phyloP scores from a whole-genome alignment of 1,284 basidiomycete species.

The Apiotrichum siamense region DNA sequence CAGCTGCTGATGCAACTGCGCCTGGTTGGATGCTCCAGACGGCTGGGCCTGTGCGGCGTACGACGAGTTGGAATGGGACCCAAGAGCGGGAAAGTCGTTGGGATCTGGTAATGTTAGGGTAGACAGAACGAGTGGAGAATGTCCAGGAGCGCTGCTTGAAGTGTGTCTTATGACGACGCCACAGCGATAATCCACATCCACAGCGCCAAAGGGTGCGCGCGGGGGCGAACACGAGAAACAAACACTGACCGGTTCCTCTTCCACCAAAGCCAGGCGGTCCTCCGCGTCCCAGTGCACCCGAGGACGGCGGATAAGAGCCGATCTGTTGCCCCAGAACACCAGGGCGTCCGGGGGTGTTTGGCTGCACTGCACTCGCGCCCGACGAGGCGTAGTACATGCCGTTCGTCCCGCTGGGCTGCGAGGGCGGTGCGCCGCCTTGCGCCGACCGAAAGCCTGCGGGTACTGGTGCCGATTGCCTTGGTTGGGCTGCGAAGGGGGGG shows the following conservation, averaged over 20 bases:
- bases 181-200: neutral
- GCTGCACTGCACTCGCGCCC: conserved; percentile 3
- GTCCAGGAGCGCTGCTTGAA: too few relatives aligned
- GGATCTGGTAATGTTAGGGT: conserved; percentile 25
- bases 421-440: conserved; percentile 5
- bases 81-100: conserved; percentile 44
- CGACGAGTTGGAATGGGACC: conserved; percentile 31
- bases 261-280: conserved; percentile 41
- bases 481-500: conserved; percentile 9
- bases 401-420: conserved; percentile 13
- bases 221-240: too few relatives aligned
- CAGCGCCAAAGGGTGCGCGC: neutral
- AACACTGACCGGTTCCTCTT: conserved; percentile 19
- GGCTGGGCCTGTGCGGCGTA: conserved; percentile 39
- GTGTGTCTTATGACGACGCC: neutral
- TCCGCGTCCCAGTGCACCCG: conserved; percentile 18
- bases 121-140: too few relatives aligned
- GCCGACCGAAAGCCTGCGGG: conserved; percentile 15
- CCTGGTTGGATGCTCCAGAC: conserved; percentile 17
- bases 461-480: conserved; percentile 8
- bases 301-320: conserved; percentile 16
- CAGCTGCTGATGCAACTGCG: conserved; percentile 17
- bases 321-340: conserved; percentile 8
- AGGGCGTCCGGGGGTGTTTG: conserved; percentile 9
- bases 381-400: conserved; percentile 42